Base-by-base conservation (phyloP, 805 yeast genomes). In the Ogataea siamensis region DNA sequence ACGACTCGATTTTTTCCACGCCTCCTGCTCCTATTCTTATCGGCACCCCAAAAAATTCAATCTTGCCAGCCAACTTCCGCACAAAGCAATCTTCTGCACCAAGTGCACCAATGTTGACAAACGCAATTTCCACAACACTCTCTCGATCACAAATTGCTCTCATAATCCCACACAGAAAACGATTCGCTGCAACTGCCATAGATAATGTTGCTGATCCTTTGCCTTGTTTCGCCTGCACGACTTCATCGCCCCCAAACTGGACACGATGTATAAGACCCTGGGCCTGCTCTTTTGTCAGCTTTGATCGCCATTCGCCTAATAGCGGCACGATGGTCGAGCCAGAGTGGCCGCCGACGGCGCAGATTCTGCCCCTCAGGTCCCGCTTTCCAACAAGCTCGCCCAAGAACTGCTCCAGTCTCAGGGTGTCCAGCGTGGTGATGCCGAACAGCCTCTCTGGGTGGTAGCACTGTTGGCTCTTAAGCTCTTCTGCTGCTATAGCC, bases 141-240 rank as follows among this genome's bases (percentile, higher is more conserved):
- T 62, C 64, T 61, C 75, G 81, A 55, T 82, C 85, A 33, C 73
- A 74, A 47, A 75, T 67, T 61, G 85, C 86, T 55, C 71, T 63
- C 54, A 82, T 64, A 26, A 80, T 78, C 20, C 83, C 65, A 57
- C 77, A 45, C 68, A 51, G 85, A 77, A 60, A 83, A 62, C 80
- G 75, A 68, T 76, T 84, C 19, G 94, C 96, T 23, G 96, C 96
- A 53, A 80, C 83, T 9, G 97, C 96, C 97, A 89, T 91, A 18
- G 95, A 84, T 50, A 89, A 73, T 22, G 98, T 89, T 39, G 97
- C 97, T 29, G 96, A 87, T 28, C 97, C 97, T 36, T 80, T 80
- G 49, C 97, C 97, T 53, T 85, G 82, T 71, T 89, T 89, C 38
- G 97, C 97, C 68, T 83, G 73, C 49, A 89, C 97, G 33, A 89